phyloP scores from a whole-genome alignment of 108 stramenopile genomes.

The Pseudonitzschia delicatissima region DNA sequence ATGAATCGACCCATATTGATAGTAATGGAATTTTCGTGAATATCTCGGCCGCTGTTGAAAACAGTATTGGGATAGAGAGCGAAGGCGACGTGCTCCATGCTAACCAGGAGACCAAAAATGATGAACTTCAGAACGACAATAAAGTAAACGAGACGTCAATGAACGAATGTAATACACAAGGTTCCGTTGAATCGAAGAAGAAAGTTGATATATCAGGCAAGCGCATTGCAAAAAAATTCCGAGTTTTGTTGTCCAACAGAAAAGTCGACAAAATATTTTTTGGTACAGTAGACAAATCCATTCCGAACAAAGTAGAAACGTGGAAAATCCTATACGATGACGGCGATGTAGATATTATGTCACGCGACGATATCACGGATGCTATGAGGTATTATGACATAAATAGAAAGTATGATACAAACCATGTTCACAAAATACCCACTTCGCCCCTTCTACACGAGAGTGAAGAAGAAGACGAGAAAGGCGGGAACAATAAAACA shows the following conservation, averaged over 20 bases:
- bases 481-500: background rate
- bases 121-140: no score
- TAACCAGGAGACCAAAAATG: no score
- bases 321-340: slow-evolving; percentile 12
- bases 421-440: background rate
- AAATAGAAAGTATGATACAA: slow-evolving; percentile 1
- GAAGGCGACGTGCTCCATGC: no score
- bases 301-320: background rate
- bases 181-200: no score
- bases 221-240: slow-evolving; percentile 14
- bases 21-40: no score
- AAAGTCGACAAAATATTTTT: slow-evolving; percentile 10
- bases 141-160: no score
- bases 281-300: slow-evolving; percentile 1
- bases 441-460: background rate
- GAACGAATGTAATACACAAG: no score
- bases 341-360: slow-evolving; percentile 3
- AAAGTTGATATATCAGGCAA: no score
- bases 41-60: no score
- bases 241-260: slow-evolving; percentile 5
- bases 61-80: no score
- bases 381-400: background rate
- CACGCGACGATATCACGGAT: background rate
- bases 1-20: no score
- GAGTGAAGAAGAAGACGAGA: background rate